Conservation (phyloP, 139 green algal genomes). For the Choricystis sp. region DNA sequence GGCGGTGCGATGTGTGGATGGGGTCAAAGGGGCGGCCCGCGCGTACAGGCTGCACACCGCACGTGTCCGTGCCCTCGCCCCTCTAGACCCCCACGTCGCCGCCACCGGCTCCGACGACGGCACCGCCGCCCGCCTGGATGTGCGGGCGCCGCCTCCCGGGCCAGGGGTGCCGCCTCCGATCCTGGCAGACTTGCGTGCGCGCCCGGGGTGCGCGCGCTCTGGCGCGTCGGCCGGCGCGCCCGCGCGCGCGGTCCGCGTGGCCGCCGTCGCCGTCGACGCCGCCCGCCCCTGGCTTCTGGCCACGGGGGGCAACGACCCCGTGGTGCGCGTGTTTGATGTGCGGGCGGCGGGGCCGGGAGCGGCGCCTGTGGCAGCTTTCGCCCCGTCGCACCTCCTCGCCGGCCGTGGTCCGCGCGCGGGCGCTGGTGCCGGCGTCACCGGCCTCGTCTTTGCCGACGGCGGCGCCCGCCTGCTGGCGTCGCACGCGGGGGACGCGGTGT, state of each 20-base stretch:
- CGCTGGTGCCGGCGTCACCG: too few relatives aligned
- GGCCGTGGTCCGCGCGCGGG: too few relatives aligned
- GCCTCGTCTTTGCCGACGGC: too few relatives aligned
- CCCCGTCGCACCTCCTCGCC: not conserved
- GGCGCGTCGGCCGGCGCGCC: too few relatives aligned
- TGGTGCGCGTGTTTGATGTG: slow-evolving; percentile 20
- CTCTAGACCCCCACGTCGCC: slow-evolving; percentile 9
- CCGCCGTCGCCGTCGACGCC: slow-evolving; percentile 20
- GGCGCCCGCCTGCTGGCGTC: too few relatives aligned
- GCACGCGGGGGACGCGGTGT: too few relatives aligned
- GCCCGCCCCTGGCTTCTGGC: slow-evolving; percentile 20
- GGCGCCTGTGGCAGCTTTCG: not conserved
- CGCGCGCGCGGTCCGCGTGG: slow-evolving; percentile 7
- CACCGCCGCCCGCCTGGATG: slow-evolving; percentile 7
- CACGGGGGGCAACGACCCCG: slow-evolving; percentile 11
- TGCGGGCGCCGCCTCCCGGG: slow-evolving; percentile 3
- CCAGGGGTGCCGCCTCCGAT: not conserved
- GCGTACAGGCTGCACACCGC: slow-evolving; percentile 9
- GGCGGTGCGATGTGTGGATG: slow-evolving; percentile 5
- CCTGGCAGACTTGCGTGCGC: slow-evolving; percentile 10
- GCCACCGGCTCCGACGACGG: slow-evolving; percentile 12
- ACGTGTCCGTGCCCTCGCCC: slow-evolving; percentile 4
- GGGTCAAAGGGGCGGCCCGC: slow-evolving; percentile 6
- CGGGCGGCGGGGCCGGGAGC: not conserved
- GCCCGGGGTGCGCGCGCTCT: too few relatives aligned